Conservation (phyloP, 2,329 filamentous ascomycete genomes). For the Calonectria hongkongensis region DNA sequence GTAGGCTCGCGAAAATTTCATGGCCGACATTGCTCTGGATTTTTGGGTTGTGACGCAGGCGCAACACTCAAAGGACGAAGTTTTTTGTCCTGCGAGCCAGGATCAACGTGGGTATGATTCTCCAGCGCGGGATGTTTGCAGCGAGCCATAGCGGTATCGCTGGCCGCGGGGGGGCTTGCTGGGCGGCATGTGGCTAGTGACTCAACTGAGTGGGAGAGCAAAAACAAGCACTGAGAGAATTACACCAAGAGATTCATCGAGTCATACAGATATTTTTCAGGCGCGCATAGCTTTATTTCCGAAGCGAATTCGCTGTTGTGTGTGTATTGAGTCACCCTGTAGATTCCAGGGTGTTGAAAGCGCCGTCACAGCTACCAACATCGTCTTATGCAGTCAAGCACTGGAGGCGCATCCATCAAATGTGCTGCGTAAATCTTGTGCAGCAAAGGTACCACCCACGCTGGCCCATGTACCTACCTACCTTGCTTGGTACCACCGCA, state of each 20-base stretch:
- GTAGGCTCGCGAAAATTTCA: constrained; percentile 61
- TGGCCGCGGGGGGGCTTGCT: constrained; percentile 28
- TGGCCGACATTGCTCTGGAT: constrained; percentile 46
- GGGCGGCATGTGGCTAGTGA: constrained; percentile 40
- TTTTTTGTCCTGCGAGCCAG: constrained; percentile 32
- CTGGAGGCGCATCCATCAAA: neutral
- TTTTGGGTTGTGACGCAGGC: constrained; percentile 38
- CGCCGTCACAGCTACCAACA: constrained; percentile 9
- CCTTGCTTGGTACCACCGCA: neutral
- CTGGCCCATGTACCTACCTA: constrained; percentile 17
- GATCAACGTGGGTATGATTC: constrained; percentile 39
- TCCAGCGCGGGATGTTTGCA: constrained; percentile 24
- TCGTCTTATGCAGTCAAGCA: constrained; percentile 8
- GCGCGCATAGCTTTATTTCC: neutral
- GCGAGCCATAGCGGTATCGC: constrained; percentile 51
- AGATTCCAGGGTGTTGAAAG: neutral
- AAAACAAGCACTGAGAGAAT: neutral
- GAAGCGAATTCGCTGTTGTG: neutral
- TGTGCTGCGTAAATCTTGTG: constrained; percentile 6
- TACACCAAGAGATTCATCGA: constrained; percentile 7
- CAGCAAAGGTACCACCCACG: constrained; percentile 9
- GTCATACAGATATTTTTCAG: neutral
- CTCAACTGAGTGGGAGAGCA: constrained; percentile 35
- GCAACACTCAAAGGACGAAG: constrained; percentile 37
- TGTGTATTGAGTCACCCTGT: neutral